Percentiles rank a stretch among this genome's conserved stretches.
These are phyloP conservation scores for Phaeotremella fagi DNA, from an alignment of 768 basidiomycete species.

Conservation along the genomic window DNA sequence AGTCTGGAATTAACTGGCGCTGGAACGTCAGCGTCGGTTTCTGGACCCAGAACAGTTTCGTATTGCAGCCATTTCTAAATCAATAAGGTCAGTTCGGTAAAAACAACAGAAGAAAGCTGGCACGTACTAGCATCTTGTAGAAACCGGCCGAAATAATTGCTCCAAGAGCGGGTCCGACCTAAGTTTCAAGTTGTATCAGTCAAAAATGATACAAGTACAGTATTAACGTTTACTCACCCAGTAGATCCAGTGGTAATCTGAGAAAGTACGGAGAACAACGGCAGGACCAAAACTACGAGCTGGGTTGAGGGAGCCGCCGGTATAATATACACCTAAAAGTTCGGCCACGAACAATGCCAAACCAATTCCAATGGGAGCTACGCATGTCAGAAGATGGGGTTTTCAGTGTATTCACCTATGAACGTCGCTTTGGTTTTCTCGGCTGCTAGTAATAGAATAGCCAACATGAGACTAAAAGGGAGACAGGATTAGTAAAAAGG, in stretches of 20 bases:
- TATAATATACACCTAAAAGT: slow-evolving; percentile 46
- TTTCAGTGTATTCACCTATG: no score
- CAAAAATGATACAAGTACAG: background rate
- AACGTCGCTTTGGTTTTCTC: slow-evolving; percentile 51
- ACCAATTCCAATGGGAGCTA: slow-evolving; percentile 52
- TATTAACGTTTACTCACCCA: slow-evolving; percentile 10
- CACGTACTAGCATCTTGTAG: slow-evolving; percentile 44
- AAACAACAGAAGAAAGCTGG: background rate
- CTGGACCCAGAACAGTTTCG: slow-evolving; percentile 47
- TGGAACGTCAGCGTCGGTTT: slow-evolving; percentile 19
- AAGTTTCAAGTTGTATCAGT: slow-evolving; percentile 1
- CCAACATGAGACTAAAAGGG: slow-evolving; percentile 23
- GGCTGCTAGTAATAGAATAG: slow-evolving; percentile 44
- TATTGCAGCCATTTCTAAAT: slow-evolving; percentile 43
- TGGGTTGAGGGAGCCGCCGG: slow-evolving; percentile 48
- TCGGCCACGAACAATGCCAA: slow-evolving; percentile 48
- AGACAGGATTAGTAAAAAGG: slow-evolving; percentile 4
- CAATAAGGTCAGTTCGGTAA: background rate
- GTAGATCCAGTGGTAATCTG: slow-evolving; percentile 45
- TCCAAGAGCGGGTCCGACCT: slow-evolving; percentile 41
- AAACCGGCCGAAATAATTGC: slow-evolving; percentile 45
- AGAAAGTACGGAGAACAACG: slow-evolving; percentile 39
- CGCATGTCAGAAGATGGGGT: no score
- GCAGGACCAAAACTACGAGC: slow-evolving; percentile 43
- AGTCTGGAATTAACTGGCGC: background rate